phyloP scores from a whole-genome alignment of 805 yeast genomes.

The Pichia phayaonensis region DNA sequence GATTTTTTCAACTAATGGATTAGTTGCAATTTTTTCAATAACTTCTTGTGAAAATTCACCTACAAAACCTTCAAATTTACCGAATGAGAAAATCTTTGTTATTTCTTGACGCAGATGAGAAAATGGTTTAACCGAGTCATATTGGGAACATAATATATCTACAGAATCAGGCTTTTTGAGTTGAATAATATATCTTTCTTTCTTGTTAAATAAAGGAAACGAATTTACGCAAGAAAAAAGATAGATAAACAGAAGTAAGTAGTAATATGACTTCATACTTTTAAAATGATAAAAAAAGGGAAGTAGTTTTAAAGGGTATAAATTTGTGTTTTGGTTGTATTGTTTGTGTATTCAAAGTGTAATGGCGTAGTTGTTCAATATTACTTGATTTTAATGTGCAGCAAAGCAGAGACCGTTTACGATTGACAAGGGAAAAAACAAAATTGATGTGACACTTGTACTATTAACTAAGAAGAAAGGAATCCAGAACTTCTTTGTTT shows the following conservation, averaged over 20 bases:
- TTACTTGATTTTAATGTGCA: too few species aligned
- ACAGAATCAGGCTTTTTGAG: conserved; percentile 43
- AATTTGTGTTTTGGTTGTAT: too few species aligned
- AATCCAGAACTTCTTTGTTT: too few species aligned
- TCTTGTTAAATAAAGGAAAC: conserved; percentile 8
- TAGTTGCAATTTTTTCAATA: conserved; percentile 39
- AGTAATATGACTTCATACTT: neutral
- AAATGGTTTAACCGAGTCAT: conserved; percentile 26
- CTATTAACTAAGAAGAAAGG: too few species aligned
- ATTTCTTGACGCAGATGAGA: conserved; percentile 42
- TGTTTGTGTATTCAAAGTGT: too few species aligned
- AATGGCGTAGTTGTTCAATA: too few species aligned
- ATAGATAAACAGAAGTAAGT: conserved; percentile 1
- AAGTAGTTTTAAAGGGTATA: too few species aligned
- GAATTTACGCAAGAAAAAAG: conserved; percentile 1
- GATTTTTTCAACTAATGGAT: conserved; percentile 60
- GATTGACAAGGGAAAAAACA: too few species aligned
- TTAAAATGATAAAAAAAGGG: too few species aligned
- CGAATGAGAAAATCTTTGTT: conserved; percentile 51
- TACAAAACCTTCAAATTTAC: conserved; percentile 62
- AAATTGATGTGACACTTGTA: too few species aligned
- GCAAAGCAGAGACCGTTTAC: neutral
- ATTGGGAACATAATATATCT: conserved; percentile 41
- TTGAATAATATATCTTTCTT: conserved; percentile 38
- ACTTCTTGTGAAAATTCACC: conserved; percentile 49